Conservation (phyloP, 2,329 filamentous ascomycete species). For the Neonectria coccinea region DNA sequence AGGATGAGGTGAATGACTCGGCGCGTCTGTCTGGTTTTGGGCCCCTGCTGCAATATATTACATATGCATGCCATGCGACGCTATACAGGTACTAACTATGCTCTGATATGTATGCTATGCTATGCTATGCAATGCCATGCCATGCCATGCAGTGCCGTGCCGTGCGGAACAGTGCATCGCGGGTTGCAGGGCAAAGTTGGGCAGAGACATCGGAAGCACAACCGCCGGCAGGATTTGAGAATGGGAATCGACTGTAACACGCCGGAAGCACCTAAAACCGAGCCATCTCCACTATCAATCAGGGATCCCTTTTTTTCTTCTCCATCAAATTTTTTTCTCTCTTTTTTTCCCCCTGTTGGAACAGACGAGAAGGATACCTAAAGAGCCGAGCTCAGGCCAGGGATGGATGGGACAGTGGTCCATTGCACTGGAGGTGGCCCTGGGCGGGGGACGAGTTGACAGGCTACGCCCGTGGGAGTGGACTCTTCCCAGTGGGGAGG, state of each 20-base stretch:
- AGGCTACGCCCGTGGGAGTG: conserved; percentile 3
- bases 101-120: conserved; percentile 20
- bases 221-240: neutral
- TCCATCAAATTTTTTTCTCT: no score
- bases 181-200: neutral
- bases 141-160: conserved; percentile 14
- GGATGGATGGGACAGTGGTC: conserved; percentile 35
- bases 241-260: conserved; percentile 3
- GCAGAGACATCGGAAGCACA: neutral
- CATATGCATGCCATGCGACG: conserved; percentile 1
- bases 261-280: neutral
- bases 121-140: conserved; percentile 20
- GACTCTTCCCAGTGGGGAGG: conserved; percentile 9
- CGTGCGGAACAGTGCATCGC: neutral
- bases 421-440: conserved; percentile 27
- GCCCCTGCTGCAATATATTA: conserved; percentile 9
- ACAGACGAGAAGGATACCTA: neutral
- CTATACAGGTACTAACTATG: neutral
- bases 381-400: conserved; percentile 30
- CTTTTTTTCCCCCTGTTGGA: neutral
- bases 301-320: neutral
- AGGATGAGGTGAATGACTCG: conserved; percentile 15
- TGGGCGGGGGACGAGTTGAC: conserved; percentile 5
- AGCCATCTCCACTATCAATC: neutral
- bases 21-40: conserved; percentile 7